phyloP scores from a whole-genome alignment of 2,329 filamentous ascomycete genomes.

The Paecilomyces sp. region DNA sequence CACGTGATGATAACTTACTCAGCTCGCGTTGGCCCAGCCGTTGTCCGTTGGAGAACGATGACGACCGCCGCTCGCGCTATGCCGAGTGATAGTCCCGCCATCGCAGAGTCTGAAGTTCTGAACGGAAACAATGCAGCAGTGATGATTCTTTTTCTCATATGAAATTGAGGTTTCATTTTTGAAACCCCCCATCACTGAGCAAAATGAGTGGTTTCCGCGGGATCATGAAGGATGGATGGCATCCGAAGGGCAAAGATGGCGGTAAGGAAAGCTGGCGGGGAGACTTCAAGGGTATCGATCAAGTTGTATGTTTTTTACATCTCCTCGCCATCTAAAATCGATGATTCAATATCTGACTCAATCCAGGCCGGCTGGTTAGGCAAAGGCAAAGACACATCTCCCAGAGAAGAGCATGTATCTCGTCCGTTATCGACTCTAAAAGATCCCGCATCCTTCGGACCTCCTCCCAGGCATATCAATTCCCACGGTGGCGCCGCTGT shows the following conservation, averaged over 20 bases:
- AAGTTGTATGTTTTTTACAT: conserved; percentile 40
- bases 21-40: background rate
- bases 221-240: conserved; percentile 47
- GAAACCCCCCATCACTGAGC: conserved; percentile 1
- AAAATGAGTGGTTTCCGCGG: conserved; percentile 43
- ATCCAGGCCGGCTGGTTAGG: conserved; percentile 52
- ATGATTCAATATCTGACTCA: conserved; percentile 11
- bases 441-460: conserved; percentile 71
- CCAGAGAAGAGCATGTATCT: conserved; percentile 45
- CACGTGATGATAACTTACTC: background rate
- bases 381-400: conserved; percentile 35
- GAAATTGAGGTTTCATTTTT: background rate
- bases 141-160: background rate
- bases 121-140: background rate
- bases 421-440: conserved; percentile 63
- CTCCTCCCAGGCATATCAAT: conserved; percentile 64
- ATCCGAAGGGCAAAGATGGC: conserved; percentile 48
- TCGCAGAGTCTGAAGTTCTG: background rate
- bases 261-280: conserved; percentile 47
- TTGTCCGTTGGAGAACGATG: background rate
- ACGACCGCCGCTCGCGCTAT: background rate
- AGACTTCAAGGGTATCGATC: conserved; percentile 52
- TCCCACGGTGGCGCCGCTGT: conserved; percentile 41
- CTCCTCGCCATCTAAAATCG: conserved; percentile 1
- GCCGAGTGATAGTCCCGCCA: conserved; percentile 2